Evolutionary conservation across 2,329 filamentous ascomycete genomes (phyloP).

Genomic region (Metarhizium brunneum): DNA sequence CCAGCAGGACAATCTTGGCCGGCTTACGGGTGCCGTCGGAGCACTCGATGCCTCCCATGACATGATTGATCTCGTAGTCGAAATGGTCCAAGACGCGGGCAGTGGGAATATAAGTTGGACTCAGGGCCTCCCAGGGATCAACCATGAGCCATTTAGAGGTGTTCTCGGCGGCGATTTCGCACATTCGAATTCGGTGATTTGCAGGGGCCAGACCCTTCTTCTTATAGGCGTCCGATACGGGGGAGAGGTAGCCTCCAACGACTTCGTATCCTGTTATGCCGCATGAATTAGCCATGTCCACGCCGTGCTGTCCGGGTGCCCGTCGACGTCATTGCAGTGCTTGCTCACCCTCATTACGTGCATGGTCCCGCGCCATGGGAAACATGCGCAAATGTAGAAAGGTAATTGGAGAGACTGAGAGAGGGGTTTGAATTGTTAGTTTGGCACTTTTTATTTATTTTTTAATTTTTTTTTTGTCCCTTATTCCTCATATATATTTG

Average conservation of each 20-base stretch:
- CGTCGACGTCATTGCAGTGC: too few species aligned
- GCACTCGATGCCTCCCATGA: slow-evolving; percentile 66
- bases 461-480: too few species aligned
- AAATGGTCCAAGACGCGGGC: slow-evolving; percentile 88
- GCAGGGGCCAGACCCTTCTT: slow-evolving; percentile 29
- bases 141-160: slow-evolving; percentile 72
- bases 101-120: slow-evolving; percentile 73
- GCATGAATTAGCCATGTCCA: too few species aligned
- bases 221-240: slow-evolving; percentile 25
- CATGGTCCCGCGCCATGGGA: slow-evolving; percentile 75
- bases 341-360: slow-evolving; percentile 34
- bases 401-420: slow-evolving; percentile 55
- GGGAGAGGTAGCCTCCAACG: slow-evolving; percentile 56
- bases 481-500: too few species aligned
- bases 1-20: slow-evolving; percentile 71
- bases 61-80: slow-evolving; percentile 73
- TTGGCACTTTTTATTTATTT: too few species aligned
- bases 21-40: slow-evolving; percentile 55
- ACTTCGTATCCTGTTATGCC: slow-evolving; percentile 55
- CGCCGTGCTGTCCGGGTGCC: too few species aligned
- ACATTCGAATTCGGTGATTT: slow-evolving; percentile 56
- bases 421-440: too few species aligned
- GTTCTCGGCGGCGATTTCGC: slow-evolving; percentile 66
- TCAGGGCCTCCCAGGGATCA: slow-evolving; percentile 81
- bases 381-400: slow-evolving; percentile 81